Base-by-base conservation (phyloP, 202 grass and related monocot species). In the Bolboschoenoplectus hybrid region DNA sequence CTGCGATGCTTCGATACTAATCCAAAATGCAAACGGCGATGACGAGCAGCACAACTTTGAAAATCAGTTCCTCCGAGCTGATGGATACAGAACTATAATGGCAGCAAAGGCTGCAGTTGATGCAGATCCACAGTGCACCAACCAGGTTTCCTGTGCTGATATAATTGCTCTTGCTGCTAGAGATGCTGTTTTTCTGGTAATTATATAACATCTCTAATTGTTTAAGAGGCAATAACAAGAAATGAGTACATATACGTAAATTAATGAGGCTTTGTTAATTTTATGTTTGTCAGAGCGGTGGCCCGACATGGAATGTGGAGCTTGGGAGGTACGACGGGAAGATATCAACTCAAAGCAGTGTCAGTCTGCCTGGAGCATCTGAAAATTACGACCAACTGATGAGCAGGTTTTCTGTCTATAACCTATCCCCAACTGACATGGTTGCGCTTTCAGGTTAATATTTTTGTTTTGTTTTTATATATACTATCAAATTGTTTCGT, bases 121-220 rank as follows among this genome's bases (percentile, higher is more conserved):
- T 20, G 83, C 58, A 1, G 70, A 85, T 75, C 74, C 76, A 0
- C 83, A 82, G 26, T 89, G 87, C 83, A 34, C 75, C 12, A 81
- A 81, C 44, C 74, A 71, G 67, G 87, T 89, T 32, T 89, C 87
- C 51, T 89, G 87, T 63, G 87, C 83, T 41, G 87, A 89, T 65
- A 86, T 89, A 9, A 36, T 89, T 9, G 87, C 83, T 32, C 84
- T 89, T 47, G 87, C 87, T 53, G 44, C 87, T 6, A 63, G 87
- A 72, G 87, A 89, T 75, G 72, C 61, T 14, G 76, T 89, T 32
- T 46, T 63, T 39, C 50, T 89, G 75, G 87, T 89, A 82, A 2
- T 3, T 44, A 44, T 26, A 85, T 35, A 35, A 7, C 47, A 16
- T 76, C 26, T 52, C 20, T 75, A 52, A 75, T 32, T 34, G 1